Evolutionary conservation across 2,329 filamentous ascomycete genomes (phyloP).

Genomic region (Dothideomycetes sp.): DNA sequence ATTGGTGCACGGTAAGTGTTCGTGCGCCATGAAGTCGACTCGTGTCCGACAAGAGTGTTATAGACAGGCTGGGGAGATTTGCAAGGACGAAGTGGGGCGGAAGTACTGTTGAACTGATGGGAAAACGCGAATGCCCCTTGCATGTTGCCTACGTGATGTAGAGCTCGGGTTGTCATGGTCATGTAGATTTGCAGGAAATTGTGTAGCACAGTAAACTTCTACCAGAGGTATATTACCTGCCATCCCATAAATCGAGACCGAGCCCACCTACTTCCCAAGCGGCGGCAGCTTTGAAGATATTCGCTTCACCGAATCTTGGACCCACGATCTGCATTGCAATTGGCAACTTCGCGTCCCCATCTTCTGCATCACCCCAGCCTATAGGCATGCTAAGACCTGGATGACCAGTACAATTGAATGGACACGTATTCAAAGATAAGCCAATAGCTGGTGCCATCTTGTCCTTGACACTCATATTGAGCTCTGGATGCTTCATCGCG

Average conservation of each 20-base stretch:
- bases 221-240: too few species aligned
- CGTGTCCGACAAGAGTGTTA: too few species aligned
- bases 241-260: constrained; percentile 5
- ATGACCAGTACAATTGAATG: constrained; percentile 42
- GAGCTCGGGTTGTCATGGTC: too few species aligned
- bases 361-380: constrained; percentile 18
- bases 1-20: too few species aligned
- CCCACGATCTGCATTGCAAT: constrained; percentile 27
- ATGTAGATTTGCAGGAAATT: too few species aligned
- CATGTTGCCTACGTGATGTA: too few species aligned
- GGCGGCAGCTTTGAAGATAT: constrained; percentile 22
- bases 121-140: too few species aligned
- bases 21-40: too few species aligned
- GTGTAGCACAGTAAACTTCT: too few species aligned
- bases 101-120: too few species aligned
- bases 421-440: constrained; percentile 31
- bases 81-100: too few species aligned
- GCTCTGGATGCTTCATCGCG: constrained; percentile 29
- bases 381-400: constrained; percentile 39
- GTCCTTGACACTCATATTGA: constrained; percentile 19
- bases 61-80: too few species aligned
- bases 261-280: constrained; percentile 24
- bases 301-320: constrained; percentile 23
- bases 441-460: constrained; percentile 28
- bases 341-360: constrained; percentile 19